These are phyloP conservation scores for Fraxinus latifolia DNA, from an alignment of 305 asterid genomes.

Conservation along the genomic window DNA sequence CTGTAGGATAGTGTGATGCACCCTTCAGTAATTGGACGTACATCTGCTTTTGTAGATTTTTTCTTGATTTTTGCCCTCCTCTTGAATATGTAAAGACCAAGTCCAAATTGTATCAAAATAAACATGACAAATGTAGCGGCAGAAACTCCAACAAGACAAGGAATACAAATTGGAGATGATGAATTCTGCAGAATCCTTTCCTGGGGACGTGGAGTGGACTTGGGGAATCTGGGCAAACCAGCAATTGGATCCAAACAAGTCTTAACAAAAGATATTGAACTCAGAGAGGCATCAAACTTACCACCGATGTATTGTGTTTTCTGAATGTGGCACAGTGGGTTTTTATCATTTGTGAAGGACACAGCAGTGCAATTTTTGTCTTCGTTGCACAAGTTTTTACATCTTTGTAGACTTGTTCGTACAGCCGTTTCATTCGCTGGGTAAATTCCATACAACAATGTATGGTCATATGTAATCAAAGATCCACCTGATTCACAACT, in stretches of 20 bases:
- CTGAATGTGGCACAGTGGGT: slow-evolving; percentile 32
- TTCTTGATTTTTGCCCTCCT: slow-evolving; percentile 17
- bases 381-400: slow-evolving; percentile 31
- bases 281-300: slow-evolving; percentile 31
- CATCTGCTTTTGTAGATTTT: slow-evolving; percentile 23
- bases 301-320: slow-evolving; percentile 40
- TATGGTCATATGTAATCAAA: slow-evolving; percentile 30
- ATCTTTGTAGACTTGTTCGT: slow-evolving; percentile 25
- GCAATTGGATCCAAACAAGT: slow-evolving; percentile 42
- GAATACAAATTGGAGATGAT: slow-evolving; percentile 23
- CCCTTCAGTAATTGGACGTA: slow-evolving; percentile 26
- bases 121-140: slow-evolving; percentile 26
- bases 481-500: slow-evolving; percentile 35
- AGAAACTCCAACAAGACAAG: slow-evolving; percentile 33
- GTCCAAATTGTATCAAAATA: slow-evolving; percentile 31
- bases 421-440: slow-evolving; percentile 35
- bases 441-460: slow-evolving; percentile 38
- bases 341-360: slow-evolving; percentile 36
- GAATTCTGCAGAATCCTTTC: background rate
- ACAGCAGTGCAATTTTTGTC: slow-evolving; percentile 38
- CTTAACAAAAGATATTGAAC: slow-evolving; percentile 33
- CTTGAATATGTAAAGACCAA: slow-evolving; percentile 27
- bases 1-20: slow-evolving; percentile 32
- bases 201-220: slow-evolving; percentile 3
- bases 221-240: slow-evolving; percentile 21